Base-by-base conservation (phyloP, 495 filamentous ascomycete species). In the Penicillium coprophilum region DNA sequence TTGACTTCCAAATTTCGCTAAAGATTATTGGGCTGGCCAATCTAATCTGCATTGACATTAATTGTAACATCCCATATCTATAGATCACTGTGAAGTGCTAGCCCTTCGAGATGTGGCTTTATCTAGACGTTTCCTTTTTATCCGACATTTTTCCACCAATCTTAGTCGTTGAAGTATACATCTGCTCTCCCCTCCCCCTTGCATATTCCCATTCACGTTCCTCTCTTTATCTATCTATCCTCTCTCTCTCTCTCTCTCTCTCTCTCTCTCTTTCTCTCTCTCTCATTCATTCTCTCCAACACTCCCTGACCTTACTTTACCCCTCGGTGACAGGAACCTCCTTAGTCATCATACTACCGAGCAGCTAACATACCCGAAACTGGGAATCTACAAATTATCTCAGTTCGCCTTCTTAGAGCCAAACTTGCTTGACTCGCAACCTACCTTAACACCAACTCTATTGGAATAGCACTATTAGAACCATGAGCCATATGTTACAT, bases 111-210 rank as follows among this genome's bases (percentile, higher is more conserved):
- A 36, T 36, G 15, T 38, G 31, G 31, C 12, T 15, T n/a, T 7
- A 6, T 17, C 15, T 15, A 31, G n/a, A 39, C 17, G 36, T 39
- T 48, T 19, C 15, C 45, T 47, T 47, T 47, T 17, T 46, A 19
- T 19, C 46, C 30, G 46, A 15, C 46, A 46, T 46, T 32, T 48
- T 48, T 34, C 46, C 28, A 48, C 31, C 30, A 49, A 36, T 49
- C 46, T 20, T 19, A 3, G 19, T 49, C 46, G 7, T 23, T 24
- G 2, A 49, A 23, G 30, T 30, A 31, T 31, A 47, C 45, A 47
- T 28, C 28, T 47, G 0, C 27, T 19, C 8, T 28, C 13, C 44
- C 13, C 27, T 47, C 24, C 6, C 27, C 13, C 28, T 21, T 23
- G 11, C 45, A 27, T 3, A 13, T 23, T 24, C 0, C 0, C 10